Conservation (phyloP, 208 protist genomes). For the Trichomonas tenax region DNA sequence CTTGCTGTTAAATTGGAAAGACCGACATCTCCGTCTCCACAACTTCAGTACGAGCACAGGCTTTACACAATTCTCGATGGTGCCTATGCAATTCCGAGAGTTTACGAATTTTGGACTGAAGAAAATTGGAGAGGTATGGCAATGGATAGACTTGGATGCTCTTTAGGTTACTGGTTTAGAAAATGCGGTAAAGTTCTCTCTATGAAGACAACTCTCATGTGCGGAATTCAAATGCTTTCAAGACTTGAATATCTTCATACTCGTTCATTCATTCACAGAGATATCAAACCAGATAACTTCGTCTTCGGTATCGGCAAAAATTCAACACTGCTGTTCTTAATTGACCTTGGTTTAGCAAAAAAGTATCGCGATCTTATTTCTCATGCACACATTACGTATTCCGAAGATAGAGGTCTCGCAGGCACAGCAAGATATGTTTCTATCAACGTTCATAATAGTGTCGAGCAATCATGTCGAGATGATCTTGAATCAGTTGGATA, state of each 20-base stretch:
- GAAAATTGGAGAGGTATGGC: conserved; percentile 95
- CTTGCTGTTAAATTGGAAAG: conserved; percentile 65
- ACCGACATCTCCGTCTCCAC: conserved; percentile 67
- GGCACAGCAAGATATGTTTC: conserved; percentile 96
- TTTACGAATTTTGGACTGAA: conserved; percentile 78
- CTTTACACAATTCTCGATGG: conserved; percentile 55
- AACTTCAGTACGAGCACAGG: conserved; percentile 89
- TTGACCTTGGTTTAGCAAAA: conserved; percentile 76
- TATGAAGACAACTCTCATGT: neutral
- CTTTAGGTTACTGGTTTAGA: conserved; percentile 88
- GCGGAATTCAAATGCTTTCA: conserved; percentile 6
- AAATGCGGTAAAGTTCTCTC: conserved; percentile 49
- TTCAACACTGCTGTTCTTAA: conserved; percentile 28
- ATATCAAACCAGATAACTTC: conserved; percentile 95
- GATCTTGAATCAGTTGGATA: conserved; percentile 10
- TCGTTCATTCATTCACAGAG: conserved; percentile 87
- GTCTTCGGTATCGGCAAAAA: conserved; percentile 73
- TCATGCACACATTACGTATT: conserved; percentile 93
- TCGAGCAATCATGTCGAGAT: conserved; percentile 60
- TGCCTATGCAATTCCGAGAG: conserved; percentile 73
- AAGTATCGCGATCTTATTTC: conserved; percentile 88
- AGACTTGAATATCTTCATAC: conserved; percentile 52
- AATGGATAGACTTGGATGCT: conserved; percentile 90
- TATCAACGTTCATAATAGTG: conserved; percentile 97
- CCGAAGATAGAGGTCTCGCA: conserved; percentile 94